phyloP scores from a whole-genome alignment of 768 basidiomycete species.

The Kwoniella shandongensis region DNA sequence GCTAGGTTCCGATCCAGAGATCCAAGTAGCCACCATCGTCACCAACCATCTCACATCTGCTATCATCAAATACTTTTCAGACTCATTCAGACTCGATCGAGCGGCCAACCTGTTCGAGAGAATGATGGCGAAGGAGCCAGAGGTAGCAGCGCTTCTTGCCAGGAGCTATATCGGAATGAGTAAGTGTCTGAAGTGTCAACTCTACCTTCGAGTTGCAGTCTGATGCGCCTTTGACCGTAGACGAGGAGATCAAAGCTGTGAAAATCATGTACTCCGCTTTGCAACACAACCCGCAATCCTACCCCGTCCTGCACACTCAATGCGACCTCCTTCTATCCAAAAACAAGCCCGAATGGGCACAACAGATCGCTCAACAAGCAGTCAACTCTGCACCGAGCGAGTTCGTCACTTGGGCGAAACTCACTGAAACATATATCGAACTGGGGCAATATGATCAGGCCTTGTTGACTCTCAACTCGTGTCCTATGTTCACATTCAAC shows the following conservation, averaged over 20 bases:
- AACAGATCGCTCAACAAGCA: conserved; percentile 86
- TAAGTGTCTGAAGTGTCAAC: conserved; percentile 57
- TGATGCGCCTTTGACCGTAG: conserved; percentile 55
- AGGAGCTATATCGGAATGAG: conserved; percentile 96
- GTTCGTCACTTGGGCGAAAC: conserved; percentile 98
- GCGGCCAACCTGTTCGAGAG: conserved; percentile 95
- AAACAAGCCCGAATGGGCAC: conserved; percentile 80
- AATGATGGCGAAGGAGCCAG: conserved; percentile 76
- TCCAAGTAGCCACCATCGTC: conserved; percentile 93
- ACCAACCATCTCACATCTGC: conserved; percentile 95
- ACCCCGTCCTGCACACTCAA: conserved; percentile 89
- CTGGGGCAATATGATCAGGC: conserved; percentile 79
- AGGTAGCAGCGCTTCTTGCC: conserved; percentile 82
- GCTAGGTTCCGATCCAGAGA: conserved; percentile 96
- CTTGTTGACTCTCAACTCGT: conserved; percentile 92
- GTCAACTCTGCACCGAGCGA: conserved; percentile 98
- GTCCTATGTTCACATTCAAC: conserved; percentile 99
- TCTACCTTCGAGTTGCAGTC: background rate
- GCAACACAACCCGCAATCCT: conserved; percentile 82
- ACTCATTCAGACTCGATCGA: conserved; percentile 78
- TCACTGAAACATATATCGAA: conserved; percentile 93
- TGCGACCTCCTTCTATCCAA: conserved; percentile 90
- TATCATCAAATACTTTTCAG: conserved; percentile 94
- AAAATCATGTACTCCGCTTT: conserved; percentile 86
- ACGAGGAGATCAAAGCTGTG: conserved; percentile 97